Conservation (phyloP, 2,329 filamentous ascomycete genomes). For the Cryphonectria parasitica region DNA sequence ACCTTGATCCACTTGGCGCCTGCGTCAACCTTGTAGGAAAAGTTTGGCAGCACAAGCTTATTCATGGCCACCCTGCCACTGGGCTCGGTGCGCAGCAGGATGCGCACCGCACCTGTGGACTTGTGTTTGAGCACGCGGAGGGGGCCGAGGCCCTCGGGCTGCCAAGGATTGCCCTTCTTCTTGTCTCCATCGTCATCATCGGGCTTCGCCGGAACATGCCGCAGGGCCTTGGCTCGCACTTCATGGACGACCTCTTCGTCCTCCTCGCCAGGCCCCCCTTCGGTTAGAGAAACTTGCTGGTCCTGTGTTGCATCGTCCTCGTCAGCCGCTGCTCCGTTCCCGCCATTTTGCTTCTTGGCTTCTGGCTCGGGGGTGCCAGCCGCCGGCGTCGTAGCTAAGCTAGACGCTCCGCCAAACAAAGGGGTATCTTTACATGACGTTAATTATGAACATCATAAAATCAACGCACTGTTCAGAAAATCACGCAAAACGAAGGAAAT, state of each 20-base stretch:
- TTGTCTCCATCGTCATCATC: constrained; percentile 46
- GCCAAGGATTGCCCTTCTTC: constrained; percentile 64
- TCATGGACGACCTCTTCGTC: constrained; percentile 73
- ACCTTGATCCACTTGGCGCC: constrained; percentile 63
- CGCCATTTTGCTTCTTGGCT: constrained; percentile 48
- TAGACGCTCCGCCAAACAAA: constrained; percentile 62
- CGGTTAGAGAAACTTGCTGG: constrained; percentile 68
- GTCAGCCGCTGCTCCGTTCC: constrained; percentile 47
- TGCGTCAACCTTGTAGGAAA: constrained; percentile 63
- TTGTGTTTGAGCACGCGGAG: constrained; percentile 76
- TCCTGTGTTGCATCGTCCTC: constrained; percentile 65
- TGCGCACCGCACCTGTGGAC: constrained; percentile 65
- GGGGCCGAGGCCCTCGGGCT: constrained; percentile 70
- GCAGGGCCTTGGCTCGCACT: constrained; percentile 70
- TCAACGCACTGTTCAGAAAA: constrained; percentile 27
- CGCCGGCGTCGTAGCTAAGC: constrained; percentile 63
- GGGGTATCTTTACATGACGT: constrained; percentile 58
- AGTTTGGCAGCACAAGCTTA: constrained; percentile 62
- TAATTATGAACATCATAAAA: constrained; percentile 36
- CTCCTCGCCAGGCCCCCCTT: constrained; percentile 69
- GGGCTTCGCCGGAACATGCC: constrained; percentile 55
- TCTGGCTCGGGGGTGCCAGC: constrained; percentile 63
- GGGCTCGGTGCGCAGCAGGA: constrained; percentile 76
- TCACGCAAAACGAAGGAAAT: constrained; percentile 16
- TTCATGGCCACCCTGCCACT: constrained; percentile 77